A percentile compares a stretch with the other conserved stretches of the same genome.
phyloP scores from a whole-genome alignment of 768 basidiomycete species.

The Multifurca ochricompacta region DNA sequence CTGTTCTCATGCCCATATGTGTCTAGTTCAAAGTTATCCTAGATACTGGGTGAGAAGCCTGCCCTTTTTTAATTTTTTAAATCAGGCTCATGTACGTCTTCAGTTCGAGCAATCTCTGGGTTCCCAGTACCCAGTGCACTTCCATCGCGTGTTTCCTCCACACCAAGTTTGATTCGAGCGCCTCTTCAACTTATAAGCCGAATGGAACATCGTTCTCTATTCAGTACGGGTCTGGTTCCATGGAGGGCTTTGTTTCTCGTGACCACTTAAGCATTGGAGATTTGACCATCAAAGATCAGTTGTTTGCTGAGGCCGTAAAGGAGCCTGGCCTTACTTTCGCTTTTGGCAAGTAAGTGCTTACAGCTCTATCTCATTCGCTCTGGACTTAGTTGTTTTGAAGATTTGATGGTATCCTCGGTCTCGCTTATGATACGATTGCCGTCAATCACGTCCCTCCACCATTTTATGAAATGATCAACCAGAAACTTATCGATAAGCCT shows the following conservation, averaged over 20 bases:
- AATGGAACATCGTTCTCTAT: slow-evolving; percentile 89
- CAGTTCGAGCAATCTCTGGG: slow-evolving; percentile 91
- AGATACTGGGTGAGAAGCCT: slow-evolving; percentile 67
- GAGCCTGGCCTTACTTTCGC: slow-evolving; percentile 98
- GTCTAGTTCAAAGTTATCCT: slow-evolving; percentile 86
- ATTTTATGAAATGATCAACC: slow-evolving; percentile 87
- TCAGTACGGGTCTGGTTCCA: slow-evolving; percentile 91
- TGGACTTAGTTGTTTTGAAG: slow-evolving; percentile 31
- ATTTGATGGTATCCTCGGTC: slow-evolving; percentile 93
- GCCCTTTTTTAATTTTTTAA: not conserved
- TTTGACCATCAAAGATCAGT: slow-evolving; percentile 59
- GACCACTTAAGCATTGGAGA: slow-evolving; percentile 81
- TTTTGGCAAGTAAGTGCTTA: slow-evolving; percentile 77
- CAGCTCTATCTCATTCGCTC: not conserved
- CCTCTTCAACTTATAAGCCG: slow-evolving; percentile 79
- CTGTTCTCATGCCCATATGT: slow-evolving; percentile 1
- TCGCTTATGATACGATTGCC: slow-evolving; percentile 91
- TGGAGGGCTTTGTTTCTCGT: slow-evolving; percentile 91
- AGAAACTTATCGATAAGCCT: slow-evolving; percentile 71
- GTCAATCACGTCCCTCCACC: slow-evolving; percentile 91
- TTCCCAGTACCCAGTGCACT: slow-evolving; percentile 72
- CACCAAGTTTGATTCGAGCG: slow-evolving; percentile 74
- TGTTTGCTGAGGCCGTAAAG: slow-evolving; percentile 93
- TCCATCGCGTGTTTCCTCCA: slow-evolving; percentile 95
- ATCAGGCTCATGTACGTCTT: slow-evolving; percentile 4